Conservation (phyloP, 2,329 filamentous ascomycete species). For the Fusarium pseudograminearum region DNA sequence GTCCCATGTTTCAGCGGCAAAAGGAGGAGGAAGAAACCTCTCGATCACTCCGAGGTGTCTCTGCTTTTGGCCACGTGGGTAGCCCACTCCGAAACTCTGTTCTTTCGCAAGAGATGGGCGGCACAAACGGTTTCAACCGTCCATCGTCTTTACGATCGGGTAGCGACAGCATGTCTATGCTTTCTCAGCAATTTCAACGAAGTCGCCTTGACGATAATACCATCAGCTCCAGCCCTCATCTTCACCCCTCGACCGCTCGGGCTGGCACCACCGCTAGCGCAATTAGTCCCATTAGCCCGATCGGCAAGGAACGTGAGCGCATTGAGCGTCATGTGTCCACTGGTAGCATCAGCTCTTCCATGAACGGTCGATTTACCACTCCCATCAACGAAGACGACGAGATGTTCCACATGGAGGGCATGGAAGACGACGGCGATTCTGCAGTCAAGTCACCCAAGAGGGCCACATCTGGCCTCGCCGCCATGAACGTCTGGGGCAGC, state of each 20-base stretch:
- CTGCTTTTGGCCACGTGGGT: slow-evolving; percentile 75
- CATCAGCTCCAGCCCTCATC: slow-evolving; percentile 59
- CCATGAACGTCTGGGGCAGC: slow-evolving; percentile 55
- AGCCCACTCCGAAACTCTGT: slow-evolving; percentile 74
- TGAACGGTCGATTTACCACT: slow-evolving; percentile 70
- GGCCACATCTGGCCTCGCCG: slow-evolving; percentile 58
- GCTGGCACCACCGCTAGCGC: slow-evolving; percentile 55
- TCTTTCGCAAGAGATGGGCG: slow-evolving; percentile 65
- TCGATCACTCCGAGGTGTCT: slow-evolving; percentile 55
- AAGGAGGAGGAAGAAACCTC: slow-evolving; percentile 67
- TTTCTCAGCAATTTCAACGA: slow-evolving; percentile 72
- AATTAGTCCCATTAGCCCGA: slow-evolving; percentile 55
- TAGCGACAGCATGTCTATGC: slow-evolving; percentile 67
- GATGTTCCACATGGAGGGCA: slow-evolving; percentile 71
- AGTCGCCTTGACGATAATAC: slow-evolving; percentile 65
- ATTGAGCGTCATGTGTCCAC: slow-evolving; percentile 71
- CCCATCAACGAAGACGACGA: slow-evolving; percentile 75
- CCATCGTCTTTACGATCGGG: slow-evolving; percentile 56
- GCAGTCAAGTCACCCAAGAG: slow-evolving; percentile 63
- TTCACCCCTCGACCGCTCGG: slow-evolving; percentile 62
- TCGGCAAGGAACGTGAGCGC: slow-evolving; percentile 56
- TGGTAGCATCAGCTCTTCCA: slow-evolving; percentile 66
- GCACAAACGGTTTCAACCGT: slow-evolving; percentile 55
- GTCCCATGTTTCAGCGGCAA: slow-evolving; percentile 69
- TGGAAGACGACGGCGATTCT: slow-evolving; percentile 72